Evolutionary conservation across 768 basidiomycete genomes (phyloP), one percentile per base, ranked within the genome.

Genomic region (Mrakia blollopis): DNA sequence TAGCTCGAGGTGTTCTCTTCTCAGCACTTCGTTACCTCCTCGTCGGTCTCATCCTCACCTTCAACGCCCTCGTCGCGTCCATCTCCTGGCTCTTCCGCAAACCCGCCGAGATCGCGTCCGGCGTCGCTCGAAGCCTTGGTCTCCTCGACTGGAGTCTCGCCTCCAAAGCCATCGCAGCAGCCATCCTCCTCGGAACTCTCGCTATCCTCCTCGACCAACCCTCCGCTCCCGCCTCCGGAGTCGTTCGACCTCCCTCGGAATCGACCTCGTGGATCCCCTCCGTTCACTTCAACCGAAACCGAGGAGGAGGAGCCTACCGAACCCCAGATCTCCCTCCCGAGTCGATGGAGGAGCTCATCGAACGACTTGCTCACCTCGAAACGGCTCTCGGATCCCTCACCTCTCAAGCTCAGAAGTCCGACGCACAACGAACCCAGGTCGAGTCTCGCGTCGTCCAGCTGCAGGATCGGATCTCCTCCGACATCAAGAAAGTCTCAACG

Each of bases 321-420:
- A 78, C 78, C 18, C n/a, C 72, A 25, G 37, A 52, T n/a, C 57
- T 57, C 0, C 81, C 81, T 10, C 81, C 83, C 23, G 80, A 79
- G 1, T 74, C 81, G n/a, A 80, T 84, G 76, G 81, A 82, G 37
- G 81, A 83, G 69, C 80, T 84, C 9, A 78, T 83, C 25, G 72
- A 79, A 11, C 78, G 84, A 32, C 78, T 85, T 16, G 73, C 81
- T 1, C 63, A 76, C 16, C 78, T 85, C 37, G 84, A 85, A 61
- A 65, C 79, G 5, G 79, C 80, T 3, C 76, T 83, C 2, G 77
- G 78, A 10, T 60, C 79, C 13, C 77, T 82, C 3, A 81, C 83
- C 7, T 63, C 54, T n/a, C 75, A 81, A 72, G 61, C 28, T 75
- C 10, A 47, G 78, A 18, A 75, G 72, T 52, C 70, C 35, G 21